These are phyloP conservation scores for Tylopilus intermedius DNA, from an alignment of 768 basidiomycete genomes.

Conservation along the genomic window DNA sequence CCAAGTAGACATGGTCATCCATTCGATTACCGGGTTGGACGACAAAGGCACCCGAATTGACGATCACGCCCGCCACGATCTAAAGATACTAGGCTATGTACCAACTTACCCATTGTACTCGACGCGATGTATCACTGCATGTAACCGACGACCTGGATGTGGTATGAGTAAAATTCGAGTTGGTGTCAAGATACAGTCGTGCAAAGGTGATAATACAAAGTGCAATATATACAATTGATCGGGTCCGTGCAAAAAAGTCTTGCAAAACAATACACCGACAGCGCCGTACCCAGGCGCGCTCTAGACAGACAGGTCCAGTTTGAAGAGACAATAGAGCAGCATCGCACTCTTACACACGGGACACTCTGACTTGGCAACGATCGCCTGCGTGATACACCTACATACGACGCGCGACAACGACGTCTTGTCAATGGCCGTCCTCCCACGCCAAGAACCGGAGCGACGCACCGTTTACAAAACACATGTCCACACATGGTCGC, in stretches of 20 bases:
- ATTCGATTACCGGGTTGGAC: background rate
- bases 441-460: background rate
- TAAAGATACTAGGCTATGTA: background rate
- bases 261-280: background rate
- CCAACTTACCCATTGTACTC: background rate
- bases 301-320: constrained; percentile 37
- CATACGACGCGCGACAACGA: background rate
- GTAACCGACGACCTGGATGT: too few relatives aligned
- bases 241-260: background rate
- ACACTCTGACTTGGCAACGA: constrained; percentile 44
- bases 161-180: background rate
- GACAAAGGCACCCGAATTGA: background rate
- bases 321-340: constrained; percentile 52
- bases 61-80: background rate
- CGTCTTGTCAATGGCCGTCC: background rate
- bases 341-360: constrained; percentile 50
- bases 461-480: constrained; percentile 50
- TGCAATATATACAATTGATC: too few relatives aligned
- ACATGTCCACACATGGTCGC: constrained; percentile 62
- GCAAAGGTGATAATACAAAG: background rate
- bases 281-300: background rate
- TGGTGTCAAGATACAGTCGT: background rate
- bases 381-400: constrained; percentile 51
- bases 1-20: too few relatives aligned
- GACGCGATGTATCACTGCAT: too few relatives aligned